Conservation (phyloP, 192 early-diverging fungal genomes). For the Coemansia sp. region DNA sequence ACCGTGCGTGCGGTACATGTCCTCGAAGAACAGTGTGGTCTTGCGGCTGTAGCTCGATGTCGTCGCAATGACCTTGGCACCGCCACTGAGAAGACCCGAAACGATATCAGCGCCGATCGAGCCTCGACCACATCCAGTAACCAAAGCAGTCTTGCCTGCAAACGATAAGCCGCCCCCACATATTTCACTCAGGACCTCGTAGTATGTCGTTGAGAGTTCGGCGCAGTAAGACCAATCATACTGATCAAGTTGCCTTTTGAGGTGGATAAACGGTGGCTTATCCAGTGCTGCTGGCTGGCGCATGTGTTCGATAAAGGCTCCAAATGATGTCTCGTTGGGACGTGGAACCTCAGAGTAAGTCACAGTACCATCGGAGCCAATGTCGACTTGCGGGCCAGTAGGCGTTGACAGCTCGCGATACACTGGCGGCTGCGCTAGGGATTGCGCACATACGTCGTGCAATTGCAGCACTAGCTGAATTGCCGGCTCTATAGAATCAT, state of each 20-base stretch:
- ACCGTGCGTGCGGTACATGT: conserved; percentile 85
- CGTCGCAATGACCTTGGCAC: conserved; percentile 85
- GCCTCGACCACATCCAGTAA: conserved; percentile 87
- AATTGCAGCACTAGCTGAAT: conserved; percentile 61
- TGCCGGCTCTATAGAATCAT: conserved; percentile 58
- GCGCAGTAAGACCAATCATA: conserved; percentile 63
- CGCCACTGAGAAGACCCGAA: conserved; percentile 82
- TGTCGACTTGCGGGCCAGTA: conserved; percentile 72
- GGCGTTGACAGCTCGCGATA: conserved; percentile 86
- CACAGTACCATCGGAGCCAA: conserved; percentile 73
- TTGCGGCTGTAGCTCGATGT: conserved; percentile 79
- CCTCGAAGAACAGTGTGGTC: conserved; percentile 81
- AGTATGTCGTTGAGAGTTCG: conserved; percentile 68
- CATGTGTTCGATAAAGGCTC: conserved; percentile 85
- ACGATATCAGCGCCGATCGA: conserved; percentile 90
- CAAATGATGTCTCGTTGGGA: conserved; percentile 68
- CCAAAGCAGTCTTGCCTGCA: conserved; percentile 77
- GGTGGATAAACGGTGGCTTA: conserved; percentile 26
- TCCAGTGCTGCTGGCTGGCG: conserved; percentile 49
- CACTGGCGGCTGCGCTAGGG: conserved; percentile 66
- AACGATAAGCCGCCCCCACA: conserved; percentile 80
- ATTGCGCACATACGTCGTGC: conserved; percentile 75
- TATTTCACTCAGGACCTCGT: conserved; percentile 68
- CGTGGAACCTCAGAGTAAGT: conserved; percentile 81
- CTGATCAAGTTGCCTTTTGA: neutral